Evolutionary conservation across 306 rosid genomes (phyloP).

Genomic region (Betula pendula): DNA sequence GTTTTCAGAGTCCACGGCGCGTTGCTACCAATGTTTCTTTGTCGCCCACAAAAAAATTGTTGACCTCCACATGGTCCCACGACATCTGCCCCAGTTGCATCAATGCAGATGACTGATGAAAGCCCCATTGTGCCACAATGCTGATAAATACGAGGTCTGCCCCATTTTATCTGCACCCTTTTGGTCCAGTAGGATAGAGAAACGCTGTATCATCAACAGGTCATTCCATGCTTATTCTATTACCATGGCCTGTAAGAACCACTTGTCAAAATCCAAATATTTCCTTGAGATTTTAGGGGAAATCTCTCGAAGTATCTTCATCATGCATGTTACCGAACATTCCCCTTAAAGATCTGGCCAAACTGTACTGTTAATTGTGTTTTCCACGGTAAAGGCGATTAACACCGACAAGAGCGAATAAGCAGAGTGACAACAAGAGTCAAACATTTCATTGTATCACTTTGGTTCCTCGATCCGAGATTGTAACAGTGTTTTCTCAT

Average conservation of each 20-base stretch:
- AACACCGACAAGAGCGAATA: constrained; percentile 42
- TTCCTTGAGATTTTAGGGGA: constrained; percentile 41
- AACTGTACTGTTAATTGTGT: constrained; percentile 38
- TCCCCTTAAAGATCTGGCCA: constrained; percentile 61
- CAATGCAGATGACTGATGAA: constrained; percentile 52
- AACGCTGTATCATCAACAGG: constrained; percentile 45
- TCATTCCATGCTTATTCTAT: constrained; percentile 59
- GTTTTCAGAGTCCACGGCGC: constrained; percentile 9
- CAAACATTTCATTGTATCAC: constrained; percentile 34
- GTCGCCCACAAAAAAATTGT: constrained; percentile 44
- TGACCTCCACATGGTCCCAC: constrained; percentile 36
- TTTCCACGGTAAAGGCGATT: constrained; percentile 40
- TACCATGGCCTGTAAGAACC: constrained; percentile 30
- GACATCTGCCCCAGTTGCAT: constrained; percentile 42
- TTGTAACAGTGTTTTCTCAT: constrained; percentile 33
- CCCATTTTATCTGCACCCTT: constrained; percentile 17
- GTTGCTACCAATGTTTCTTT: constrained; percentile 33
- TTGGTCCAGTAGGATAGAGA: constrained; percentile 42
- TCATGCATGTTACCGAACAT: constrained; percentile 36
- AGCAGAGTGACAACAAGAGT: constrained; percentile 34
- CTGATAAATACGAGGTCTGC: constrained; percentile 38
- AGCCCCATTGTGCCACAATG: constrained; percentile 68
- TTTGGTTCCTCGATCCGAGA: constrained; percentile 46
- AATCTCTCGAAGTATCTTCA: constrained; percentile 33
- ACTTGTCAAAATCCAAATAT: constrained; percentile 41